Evolutionary conservation across 2,329 filamentous ascomycete species (phyloP).

Genomic region (Aspergillus sclerotialis): DNA sequence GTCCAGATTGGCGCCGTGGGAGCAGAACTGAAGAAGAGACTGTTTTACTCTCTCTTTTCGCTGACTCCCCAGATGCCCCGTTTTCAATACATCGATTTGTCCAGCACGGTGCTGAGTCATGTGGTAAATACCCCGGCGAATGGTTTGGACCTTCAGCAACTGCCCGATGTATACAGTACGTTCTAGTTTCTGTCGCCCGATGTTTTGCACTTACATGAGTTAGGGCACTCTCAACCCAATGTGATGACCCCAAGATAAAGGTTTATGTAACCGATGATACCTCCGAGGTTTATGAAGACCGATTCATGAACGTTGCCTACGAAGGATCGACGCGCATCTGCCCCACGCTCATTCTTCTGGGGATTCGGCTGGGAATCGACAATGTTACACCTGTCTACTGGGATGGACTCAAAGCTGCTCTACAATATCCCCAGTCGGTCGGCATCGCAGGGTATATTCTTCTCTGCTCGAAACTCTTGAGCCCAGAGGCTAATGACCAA

Average conservation of each 20-base stretch:
- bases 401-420: slow-evolving; percentile 76
- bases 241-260: slow-evolving; percentile 56
- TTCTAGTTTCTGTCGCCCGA: slow-evolving; percentile 8
- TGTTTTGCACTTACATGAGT: slow-evolving; percentile 1
- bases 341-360: slow-evolving; percentile 82
- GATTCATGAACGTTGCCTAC: slow-evolving; percentile 70
- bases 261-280: slow-evolving; percentile 89
- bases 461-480: neutral
- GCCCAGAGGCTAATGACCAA: neutral
- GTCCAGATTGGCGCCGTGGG: slow-evolving; percentile 68
- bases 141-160: slow-evolving; percentile 99
- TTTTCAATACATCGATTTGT: slow-evolving; percentile 97
- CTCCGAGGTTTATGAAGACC: slow-evolving; percentile 87
- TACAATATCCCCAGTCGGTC: slow-evolving; percentile 87
- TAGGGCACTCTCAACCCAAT: slow-evolving; percentile 67
- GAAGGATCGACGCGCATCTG: slow-evolving; percentile 60
- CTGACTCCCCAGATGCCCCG: slow-evolving; percentile 75
- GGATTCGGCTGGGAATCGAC: slow-evolving; percentile 84
- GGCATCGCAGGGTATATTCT: slow-evolving; percentile 77
- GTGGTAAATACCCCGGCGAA: slow-evolving; percentile 90
- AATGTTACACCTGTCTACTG: slow-evolving; percentile 92
- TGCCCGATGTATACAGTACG: slow-evolving; percentile 86
- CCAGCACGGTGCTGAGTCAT: slow-evolving; percentile 73
- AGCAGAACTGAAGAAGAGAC: slow-evolving; percentile 55
- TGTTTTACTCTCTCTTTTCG: slow-evolving; percentile 70